These are phyloP conservation scores for Colletotrichum godetiae DNA, from an alignment of 2,329 filamentous ascomycete species.

Conservation along the genomic window DNA sequence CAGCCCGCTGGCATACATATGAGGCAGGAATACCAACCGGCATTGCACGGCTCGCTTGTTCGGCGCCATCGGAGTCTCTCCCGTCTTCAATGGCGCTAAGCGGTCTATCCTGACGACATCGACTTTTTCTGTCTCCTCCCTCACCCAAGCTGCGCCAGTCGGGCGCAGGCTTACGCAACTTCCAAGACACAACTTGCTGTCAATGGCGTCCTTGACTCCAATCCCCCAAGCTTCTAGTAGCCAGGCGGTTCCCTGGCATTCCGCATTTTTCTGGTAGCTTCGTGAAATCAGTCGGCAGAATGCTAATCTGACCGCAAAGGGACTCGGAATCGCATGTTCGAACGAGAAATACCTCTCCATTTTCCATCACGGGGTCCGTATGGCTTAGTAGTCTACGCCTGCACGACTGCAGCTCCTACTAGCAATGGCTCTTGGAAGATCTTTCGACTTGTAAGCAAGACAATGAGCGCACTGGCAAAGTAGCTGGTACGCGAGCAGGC, in stretches of 20 bases:
- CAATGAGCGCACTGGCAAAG: background rate
- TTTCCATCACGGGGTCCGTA: background rate
- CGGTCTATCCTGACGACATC: conserved; percentile 36
- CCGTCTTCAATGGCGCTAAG: conserved; percentile 27
- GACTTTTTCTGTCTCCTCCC: conserved; percentile 18
- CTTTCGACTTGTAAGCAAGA: background rate
- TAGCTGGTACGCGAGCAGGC: background rate
- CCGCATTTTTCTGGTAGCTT: background rate
- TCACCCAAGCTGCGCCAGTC: background rate
- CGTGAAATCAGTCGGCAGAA: background rate
- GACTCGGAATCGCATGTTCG: background rate
- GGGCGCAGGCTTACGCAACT: conserved; percentile 30
- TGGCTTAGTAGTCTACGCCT: background rate
- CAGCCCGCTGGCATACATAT: background rate
- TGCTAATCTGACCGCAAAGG: conserved; percentile 12
- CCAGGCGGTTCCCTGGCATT: conserved; percentile 1
- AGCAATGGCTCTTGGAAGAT: background rate
- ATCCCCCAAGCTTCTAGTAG: background rate
- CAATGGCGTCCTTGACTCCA: conserved; percentile 12
- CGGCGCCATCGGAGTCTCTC: conserved; percentile 27
- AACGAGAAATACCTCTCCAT: background rate
- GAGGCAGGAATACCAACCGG: background rate
- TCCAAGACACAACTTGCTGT: conserved; percentile 26
- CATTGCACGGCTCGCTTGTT: background rate
- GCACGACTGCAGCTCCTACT: background rate